A percentile compares a stretch with the other conserved stretches of the same genome.
These are phyloP conservation scores for Inga leiocalycina DNA, from an alignment of 306 rosid genomes.

Conservation along the genomic window DNA sequence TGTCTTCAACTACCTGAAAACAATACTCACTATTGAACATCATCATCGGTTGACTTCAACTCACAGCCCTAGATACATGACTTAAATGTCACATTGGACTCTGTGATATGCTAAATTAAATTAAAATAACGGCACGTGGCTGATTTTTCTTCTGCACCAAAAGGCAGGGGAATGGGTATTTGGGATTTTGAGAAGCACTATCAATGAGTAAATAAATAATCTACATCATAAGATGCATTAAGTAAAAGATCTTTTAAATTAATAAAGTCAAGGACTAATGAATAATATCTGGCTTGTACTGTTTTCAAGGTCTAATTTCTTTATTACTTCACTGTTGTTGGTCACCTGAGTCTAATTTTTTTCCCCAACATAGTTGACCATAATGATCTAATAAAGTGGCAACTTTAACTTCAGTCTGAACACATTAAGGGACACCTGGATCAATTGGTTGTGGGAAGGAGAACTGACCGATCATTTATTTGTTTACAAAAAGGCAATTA, in stretches of 20 bases:
- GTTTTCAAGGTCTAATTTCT: neutral
- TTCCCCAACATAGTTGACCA: slow-evolving; percentile 9
- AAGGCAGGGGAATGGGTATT: neutral
- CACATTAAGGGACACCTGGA: neutral
- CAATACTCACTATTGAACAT: neutral
- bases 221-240: too few relatives aligned
- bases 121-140: slow-evolving; percentile 7
- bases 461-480: neutral
- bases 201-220: too few relatives aligned
- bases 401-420: slow-evolving; percentile 4
- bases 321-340: slow-evolving; percentile 6
- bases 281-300: neutral
- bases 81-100: slow-evolving; percentile 32
- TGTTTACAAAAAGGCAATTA: neutral
- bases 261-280: neutral
- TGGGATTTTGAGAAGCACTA: neutral
- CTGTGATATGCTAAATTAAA: slow-evolving; percentile 28
- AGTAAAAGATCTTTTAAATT: neutral
- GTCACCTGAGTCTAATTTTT: slow-evolving; percentile 1
- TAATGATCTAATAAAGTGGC: neutral
- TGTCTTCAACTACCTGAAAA: slow-evolving; percentile 70
- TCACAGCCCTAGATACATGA: slow-evolving; percentile 13
- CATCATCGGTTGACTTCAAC: slow-evolving; percentile 1
- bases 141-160: neutral
- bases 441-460: slow-evolving; percentile 5